Base-by-base conservation (phyloP, 2,329 filamentous ascomycete species). In the Calonectria pteridis region DNA sequence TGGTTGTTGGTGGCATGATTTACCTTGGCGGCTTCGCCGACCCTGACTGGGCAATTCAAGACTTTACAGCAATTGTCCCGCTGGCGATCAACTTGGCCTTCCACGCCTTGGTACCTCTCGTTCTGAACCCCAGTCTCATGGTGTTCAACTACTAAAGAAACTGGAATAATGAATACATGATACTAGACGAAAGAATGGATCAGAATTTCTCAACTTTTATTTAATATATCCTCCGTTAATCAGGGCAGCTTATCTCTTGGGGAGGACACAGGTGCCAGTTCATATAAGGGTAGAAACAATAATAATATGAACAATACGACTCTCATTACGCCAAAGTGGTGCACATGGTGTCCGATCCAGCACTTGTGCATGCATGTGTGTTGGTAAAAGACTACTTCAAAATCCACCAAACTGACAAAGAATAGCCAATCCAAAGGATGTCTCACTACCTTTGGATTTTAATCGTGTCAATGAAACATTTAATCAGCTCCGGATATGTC, bases 41-140 rank as follows among this genome's bases (percentile, higher is more conserved):
- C 58, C 89, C 90, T 10, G 81, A 88, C 69, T 94, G 91, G 90
- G 85, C 84, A 74, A 93, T 93, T 80, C 84, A 83, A 26, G 81
- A 86, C 68, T 90, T 93, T 77, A 88, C 90, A 18, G 90, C 92
- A 80, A 82, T 90, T 51, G 82, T 93, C 73, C 91, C 91, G 9
- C 87, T 93, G 69, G 86, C 86, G 67, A 83, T 93, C 73, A 93
- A 93, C 77, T 91, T 74, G 49, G 65, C 55, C 11, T 74, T 74
- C 43, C 72, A 74, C 29, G 67, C 69, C 16, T 43, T 67, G 31
- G 69, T 71, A 5, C 67, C 67, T 1, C 18, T 70, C 2, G 67
- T 70, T 0, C 26, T 70, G 49, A 70, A 70, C 59, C 67, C 67
- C 16, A 70, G 67, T 46, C 35, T 70, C 7, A 70, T 70, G 67